Evolutionary conservation across 768 basidiomycete species (phyloP), one percentile per base, ranked within the genome.

Genomic region (Mycena maculata): DNA sequence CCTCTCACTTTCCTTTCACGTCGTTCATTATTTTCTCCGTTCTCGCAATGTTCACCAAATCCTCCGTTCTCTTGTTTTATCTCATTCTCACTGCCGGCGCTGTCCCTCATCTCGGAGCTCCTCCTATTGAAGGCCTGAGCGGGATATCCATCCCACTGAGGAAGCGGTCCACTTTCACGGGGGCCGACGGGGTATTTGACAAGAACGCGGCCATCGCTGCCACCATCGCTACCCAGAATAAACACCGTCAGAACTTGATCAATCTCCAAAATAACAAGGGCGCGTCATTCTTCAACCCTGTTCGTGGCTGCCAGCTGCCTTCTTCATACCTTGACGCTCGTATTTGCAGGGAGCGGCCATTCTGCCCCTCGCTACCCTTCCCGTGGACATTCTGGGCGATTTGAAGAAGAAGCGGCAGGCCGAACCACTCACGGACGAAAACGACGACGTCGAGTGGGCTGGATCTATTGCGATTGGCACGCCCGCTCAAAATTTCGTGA

Each of bases 401-500:
- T 33, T 75, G 33, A 36, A 36, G 30, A 63, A 62, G 39, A 77
- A 75, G 68, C 76, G 80, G 27, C 79, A 81, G 67, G 72, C 63
- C 15, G 79, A 80, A 69, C 25, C 75, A 1, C 70, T 81, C 28
- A 80, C 74, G 7, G 80, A 81, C 70, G 75, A 80, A 63, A 67
- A 78, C 20, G 62, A 76, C 53, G 79, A 80, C 50, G 36, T 60
- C 59, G 79, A 82, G 58, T 84, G 84, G 84, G 76, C 80, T 11
- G 83, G 83, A 31, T 64, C 67, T 23, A 76, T 84, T 61, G 69
- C 76, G 16, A 82, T 83, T 64, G 83, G 83, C 54, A 79, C 77
- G 10, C 79, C 80, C 15, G 67, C 67, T 16, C 78, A 81, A 53
- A 50, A 65, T 11, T 84, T 82, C 72, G 60, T 77, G 54, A 77